These are phyloP conservation scores for Salix dunnii DNA, from an alignment of 345 rosid species.

Conservation along the genomic window DNA sequence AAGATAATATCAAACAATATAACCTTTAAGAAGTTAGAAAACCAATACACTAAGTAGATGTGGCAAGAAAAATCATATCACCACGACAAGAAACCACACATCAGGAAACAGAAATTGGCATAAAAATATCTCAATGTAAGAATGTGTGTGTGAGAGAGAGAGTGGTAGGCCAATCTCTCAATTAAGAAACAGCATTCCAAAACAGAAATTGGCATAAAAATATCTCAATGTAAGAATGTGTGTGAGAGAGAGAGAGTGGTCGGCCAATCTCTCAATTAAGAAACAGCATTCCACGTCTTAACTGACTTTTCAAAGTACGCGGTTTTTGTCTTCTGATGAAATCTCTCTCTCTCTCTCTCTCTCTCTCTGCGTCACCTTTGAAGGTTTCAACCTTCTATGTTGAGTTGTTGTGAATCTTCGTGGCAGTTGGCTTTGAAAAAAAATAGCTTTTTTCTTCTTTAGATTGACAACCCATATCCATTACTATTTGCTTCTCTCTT, in stretches of 20 bases:
- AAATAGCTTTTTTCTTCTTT: conserved; percentile 1
- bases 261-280: neutral
- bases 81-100: no score
- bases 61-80: no score
- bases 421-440: conserved; percentile 4
- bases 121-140: no score
- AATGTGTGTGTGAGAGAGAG: no score
- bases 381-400: conserved; percentile 21
- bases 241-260: neutral
- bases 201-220: neutral
- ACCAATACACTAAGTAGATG: no score
- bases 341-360: neutral
- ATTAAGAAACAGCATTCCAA: neutral
- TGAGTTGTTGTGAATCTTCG: neutral
- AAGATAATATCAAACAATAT: no score
- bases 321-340: conserved; percentile 14
- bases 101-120: no score
- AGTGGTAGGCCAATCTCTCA: no score
- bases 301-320: conserved; percentile 29
- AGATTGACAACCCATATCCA: conserved; percentile 16
- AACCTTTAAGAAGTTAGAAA: no score
- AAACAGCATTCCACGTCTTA: conserved; percentile 6
- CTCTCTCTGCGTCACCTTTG: conserved; percentile 10
- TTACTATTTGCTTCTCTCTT: neutral
- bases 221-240: neutral